Base-by-base conservation (phyloP, 805 yeast genomes). In the Starmerella apis region DNA sequence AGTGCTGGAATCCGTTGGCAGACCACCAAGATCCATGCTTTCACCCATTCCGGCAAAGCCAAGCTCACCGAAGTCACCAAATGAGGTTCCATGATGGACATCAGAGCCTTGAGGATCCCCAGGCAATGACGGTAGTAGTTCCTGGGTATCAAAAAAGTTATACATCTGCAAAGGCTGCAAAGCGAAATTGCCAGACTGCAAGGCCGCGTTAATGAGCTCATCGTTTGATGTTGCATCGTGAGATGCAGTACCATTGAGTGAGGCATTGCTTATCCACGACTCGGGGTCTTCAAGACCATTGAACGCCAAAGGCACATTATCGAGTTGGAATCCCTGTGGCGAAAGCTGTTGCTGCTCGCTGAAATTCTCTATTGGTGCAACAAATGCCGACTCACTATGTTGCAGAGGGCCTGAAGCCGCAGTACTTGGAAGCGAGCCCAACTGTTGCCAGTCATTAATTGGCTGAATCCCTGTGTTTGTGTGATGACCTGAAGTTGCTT, bases 201-300 rank as follows among this genome's bases (percentile, higher is more conserved):
- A 16, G n/a, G 43, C 43, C 13, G 43, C 43, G 9, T 39, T 24
- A 8, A 39, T 39, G 23, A 39, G 24, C 20, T 31, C 32, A 24
- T 39, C 43, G 24, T 39, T 39, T 4, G 43, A n/a, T n/a, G 43
- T 16, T 10, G 37, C 37, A n/a, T 33, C 37, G 22, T 4, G 19
- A 9, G 32, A 10, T n/a, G 43, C 33, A 11, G 23, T 16, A 16
- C 33, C 27, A 20, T 4, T 14, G 3, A 9, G 32, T 8, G 32
- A 3, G 13, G 23, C 33, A 14, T 9, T 33, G 33, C 20, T 27
- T 23, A 27, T 51, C 55, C 36, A 53, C 9, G 36, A 53, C 14
- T 19, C 31, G n/a, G 55, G 53, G 50, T 54, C 57, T 16, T 54
- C 57, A n/a, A 54, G 52, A 10, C 50, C 57, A 33, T 54, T 54